Evolutionary conservation across 345 rosid genomes (phyloP).

Genomic region (Salix viminalis): DNA sequence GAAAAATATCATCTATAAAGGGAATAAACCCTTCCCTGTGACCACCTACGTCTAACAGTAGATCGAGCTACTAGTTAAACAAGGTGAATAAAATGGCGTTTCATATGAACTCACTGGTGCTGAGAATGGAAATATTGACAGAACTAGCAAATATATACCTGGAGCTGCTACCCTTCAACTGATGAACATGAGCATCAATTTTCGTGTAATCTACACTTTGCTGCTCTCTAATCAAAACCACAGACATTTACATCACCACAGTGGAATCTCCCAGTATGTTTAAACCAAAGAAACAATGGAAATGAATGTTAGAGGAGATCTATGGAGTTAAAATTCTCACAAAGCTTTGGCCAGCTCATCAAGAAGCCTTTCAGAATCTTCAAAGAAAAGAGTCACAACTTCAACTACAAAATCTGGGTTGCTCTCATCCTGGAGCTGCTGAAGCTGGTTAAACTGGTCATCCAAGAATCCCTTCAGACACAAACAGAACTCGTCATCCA

Average conservation of each 20-base stretch:
- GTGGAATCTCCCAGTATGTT: not conserved
- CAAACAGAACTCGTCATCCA: slow-evolving; percentile 2
- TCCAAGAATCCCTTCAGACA: slow-evolving; percentile 44
- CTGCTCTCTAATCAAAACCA: slow-evolving; percentile 31
- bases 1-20: not conserved
- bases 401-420: slow-evolving; percentile 60
- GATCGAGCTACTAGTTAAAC: not conserved
- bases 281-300: not conserved
- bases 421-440: slow-evolving; percentile 58
- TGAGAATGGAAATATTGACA: not conserved
- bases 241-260: not conserved
- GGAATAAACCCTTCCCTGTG: not conserved
- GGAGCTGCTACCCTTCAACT: slow-evolving; percentile 62
- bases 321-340: slow-evolving; percentile 23
- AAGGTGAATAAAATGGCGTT: not conserved
- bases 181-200: slow-evolving; percentile 50
- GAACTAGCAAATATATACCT: slow-evolving; percentile 23
- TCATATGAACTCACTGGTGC: no score
- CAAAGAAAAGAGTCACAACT: slow-evolving; percentile 56
- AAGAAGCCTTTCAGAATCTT: slow-evolving; percentile 53
- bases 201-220: slow-evolving; percentile 37
- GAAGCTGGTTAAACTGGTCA: slow-evolving; percentile 57
- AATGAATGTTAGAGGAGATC: not conserved
- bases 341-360: slow-evolving; percentile 42
- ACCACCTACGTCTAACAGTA: not conserved